A percentile compares a stretch with the other conserved stretches of the same genome.
phyloP scores from a whole-genome alignment of 1,284 basidiomycete species.

The Puccinia polysora region DNA sequence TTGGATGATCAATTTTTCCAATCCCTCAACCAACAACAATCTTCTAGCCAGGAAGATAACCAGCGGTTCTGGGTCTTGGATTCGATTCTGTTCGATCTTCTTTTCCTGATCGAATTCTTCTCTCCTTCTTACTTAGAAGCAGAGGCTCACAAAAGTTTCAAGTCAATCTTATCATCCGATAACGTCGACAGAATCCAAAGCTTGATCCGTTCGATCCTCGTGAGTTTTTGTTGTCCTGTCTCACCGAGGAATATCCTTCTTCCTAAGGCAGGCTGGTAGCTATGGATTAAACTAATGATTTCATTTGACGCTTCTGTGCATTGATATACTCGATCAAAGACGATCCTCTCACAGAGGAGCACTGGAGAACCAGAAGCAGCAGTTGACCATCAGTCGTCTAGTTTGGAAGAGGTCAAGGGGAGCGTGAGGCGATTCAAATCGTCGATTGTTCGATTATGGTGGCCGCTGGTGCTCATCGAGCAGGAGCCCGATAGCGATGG shows the following conservation, averaged over 20 bases:
- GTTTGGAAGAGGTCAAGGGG: not conserved
- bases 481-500: not conserved
- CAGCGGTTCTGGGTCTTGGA: not conserved
- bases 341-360: not conserved
- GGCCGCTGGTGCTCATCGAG: not conserved
- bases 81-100: not conserved
- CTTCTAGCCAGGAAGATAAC: not conserved
- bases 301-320: no score
- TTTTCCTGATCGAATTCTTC: not conserved
- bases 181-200: not conserved
- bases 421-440: not conserved
- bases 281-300: no score
- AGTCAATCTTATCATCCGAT: not conserved
- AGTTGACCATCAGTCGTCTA: no score
- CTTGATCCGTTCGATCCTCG: not conserved
- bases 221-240: not conserved
- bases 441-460: slow-evolving; percentile 8
- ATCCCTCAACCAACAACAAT: not conserved
- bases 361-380: not conserved
- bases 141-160: no score
- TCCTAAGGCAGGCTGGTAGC: no score
- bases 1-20: not conserved
- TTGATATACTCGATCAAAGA: not conserved
- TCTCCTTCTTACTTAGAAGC: not conserved
- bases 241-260: not conserved